phyloP scores from a whole-genome alignment of 78 protist species.

The Polysphondylium violaceum region DNA sequence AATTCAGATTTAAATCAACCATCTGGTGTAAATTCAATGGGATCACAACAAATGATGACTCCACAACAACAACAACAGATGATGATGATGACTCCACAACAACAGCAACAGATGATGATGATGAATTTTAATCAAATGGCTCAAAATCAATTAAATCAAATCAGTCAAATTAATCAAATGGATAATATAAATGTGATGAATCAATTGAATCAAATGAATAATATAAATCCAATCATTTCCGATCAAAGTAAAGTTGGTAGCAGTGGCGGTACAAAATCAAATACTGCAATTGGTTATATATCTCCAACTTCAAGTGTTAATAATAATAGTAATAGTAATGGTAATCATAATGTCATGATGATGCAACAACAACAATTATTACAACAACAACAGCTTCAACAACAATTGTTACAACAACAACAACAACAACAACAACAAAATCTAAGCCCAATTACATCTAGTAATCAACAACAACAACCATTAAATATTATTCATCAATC shows the following conservation, averaged over 20 bases:
- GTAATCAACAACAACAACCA: not conserved
- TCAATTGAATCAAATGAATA: conserved; percentile 10
- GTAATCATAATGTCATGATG: not conserved
- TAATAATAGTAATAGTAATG: not conserved
- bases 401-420: not conserved
- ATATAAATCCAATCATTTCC: not conserved
- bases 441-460: not conserved
- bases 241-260: not conserved
- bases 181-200: conserved; percentile 18
- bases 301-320: not conserved
- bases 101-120: conserved; percentile 4
- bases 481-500: conserved; percentile 4
- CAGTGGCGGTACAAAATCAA: not conserved
- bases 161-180: conserved; percentile 29
- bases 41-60: conserved; percentile 16
- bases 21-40: not conserved
- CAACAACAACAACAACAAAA: conserved; percentile 13
- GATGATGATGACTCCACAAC: conserved; percentile 19
- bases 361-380: not conserved
- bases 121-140: not conserved
- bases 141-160: conserved; percentile 20
- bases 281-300: not conserved
- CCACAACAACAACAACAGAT: conserved; percentile 23
- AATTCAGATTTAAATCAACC: no score
- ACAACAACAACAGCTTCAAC: conserved; percentile 2